Evolutionary conservation across 129 eudicot genomes (phyloP), one percentile per base, ranked within the genome.

Genomic region (Logfia minima): DNA sequence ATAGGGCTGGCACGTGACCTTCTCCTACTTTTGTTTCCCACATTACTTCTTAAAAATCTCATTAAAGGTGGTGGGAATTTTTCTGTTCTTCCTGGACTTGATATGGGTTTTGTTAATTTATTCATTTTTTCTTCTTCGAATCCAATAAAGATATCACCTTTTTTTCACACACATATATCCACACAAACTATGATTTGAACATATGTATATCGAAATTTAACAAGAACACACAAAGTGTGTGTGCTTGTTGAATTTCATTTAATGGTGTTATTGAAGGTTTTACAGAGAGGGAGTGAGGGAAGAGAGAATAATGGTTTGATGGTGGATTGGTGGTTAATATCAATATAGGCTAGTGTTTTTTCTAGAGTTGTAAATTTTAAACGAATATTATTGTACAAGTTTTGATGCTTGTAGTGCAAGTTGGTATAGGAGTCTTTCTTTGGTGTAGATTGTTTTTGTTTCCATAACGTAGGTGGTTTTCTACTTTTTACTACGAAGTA

Each of bases 11-110:
- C 86, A 53, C 88, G 87, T 71, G 88, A 72, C 18, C 84, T 41
- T 58, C 78, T 76, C 72, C 78, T 66, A 19, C 86, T 83, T 52
- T 78, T 78, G 84, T 73, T 84, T 34, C 87, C 84, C 37, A 78
- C 79, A 61, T 84, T 87, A 83, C 72, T 78, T 63, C 86, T 81
- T 53, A 87, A 66, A 67, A 87, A 87, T 77, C 83, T 75, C 83
- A 87, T 84, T 72, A 84, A 79, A 82, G 88, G 91, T 48, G 88
- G 91, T 56, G 87, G 90, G 28, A 75, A 79, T 66, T 71, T 84
- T 32, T 80, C 82, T 66, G 85, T 62, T 68, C 87, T 84, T 31
- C 91, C 88, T 14, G 91, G 91, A 58, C 91, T 87, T 39, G 91
- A 73, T 22, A 78, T 69, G 56, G 88, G 78, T 71, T 84, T 84